Base-by-base conservation (phyloP, 148 eudicot species). In the Fallopia convolvulus region DNA sequence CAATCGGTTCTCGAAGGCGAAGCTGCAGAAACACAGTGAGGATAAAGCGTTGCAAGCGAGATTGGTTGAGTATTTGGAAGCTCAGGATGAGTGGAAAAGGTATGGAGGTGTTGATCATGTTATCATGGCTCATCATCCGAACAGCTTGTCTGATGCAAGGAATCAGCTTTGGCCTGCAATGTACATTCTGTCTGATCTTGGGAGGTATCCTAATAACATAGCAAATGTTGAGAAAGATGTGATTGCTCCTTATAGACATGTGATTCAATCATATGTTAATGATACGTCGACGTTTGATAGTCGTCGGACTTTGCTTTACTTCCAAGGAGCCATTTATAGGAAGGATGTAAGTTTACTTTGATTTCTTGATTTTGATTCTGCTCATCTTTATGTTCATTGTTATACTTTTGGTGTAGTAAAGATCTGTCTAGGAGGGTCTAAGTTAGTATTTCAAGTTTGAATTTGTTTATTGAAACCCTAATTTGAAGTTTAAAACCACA, bases 151-250 rank as follows among this genome's bases (percentile, higher is more conserved):
- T 65, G 90, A 91, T 58, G 97, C 94, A 65, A 86, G 99, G 79
- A 86, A 76, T 81, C 85, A 91, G 79, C 87, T 95, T 4, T 95
- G 93, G 94, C 97, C 94, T 72, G 94, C 94, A 14, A 87, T 82
- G 72, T 95, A 83, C 74, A 90, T 92, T 49, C 90, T 95, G 33
- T 84, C 99, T 1, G 99, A 95, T 88, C 90, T 95, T 42, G 99
- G 99, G 46, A 93, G 99, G 90, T 95, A 95, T 77, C 97, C 99
- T 5, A 88, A 90, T 0, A 87, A 81, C 75, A 76, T 95, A 53
- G 99, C 99, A 8, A 92, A 95, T 83, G 90, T 90, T 74, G 88
- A 88, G 81, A 95, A 95, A 83, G 99, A 95, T 79, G 88, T 95
- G 36, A 92, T 95, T 80, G 97, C 97, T 42, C 99, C 99, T 70